Evolutionary conservation across 2,329 filamentous ascomycete genomes (phyloP), one percentile per base, ranked within the genome.

Genomic region (Talaromyces amestolkiae): DNA sequence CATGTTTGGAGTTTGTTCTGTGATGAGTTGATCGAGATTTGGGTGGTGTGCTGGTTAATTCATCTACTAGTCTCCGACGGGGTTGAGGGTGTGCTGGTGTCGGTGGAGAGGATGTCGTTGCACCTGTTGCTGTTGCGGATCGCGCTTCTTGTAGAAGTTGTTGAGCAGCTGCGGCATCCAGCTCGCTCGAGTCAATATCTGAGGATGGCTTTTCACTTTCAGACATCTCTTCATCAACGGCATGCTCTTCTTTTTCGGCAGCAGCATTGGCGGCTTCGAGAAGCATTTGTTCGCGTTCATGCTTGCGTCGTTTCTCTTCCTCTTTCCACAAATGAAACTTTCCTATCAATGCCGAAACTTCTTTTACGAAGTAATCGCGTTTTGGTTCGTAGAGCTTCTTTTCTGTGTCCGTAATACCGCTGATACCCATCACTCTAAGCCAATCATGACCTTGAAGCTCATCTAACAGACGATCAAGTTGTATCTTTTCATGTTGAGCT

Each of bases 361-460:
- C 92, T 65, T 84, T 86, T 71, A 97, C 90, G 74, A 97, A 96
- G 75, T 94, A 89, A 67, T 89, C 85, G 33, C 95, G 87, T 67
- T 95, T 95, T 2, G 90, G 88, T 77, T 97, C 92, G 77, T 92
- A 97, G 35, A 89, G 86, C 76, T 91, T 95, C 78, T 92, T 94
- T 73, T 92, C 91, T 24, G 87, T 88, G 73, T 97, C 93, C 0
- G 92, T 96, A 43, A 96, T 80, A 43, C 86, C 92, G 69, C 88
- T 94, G 39, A 98, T 90, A 31, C 94, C 95, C 88, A 99, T 93
- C 3, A 93, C 86, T 67, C 91, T 89, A 65, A 97, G 83, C 95
- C 95, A 99, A 77, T 98, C 95, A 65, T 91, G 92, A 2, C 94
- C 91, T 75, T 92, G 90, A 1, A 99, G 84, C 19, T 92, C 92